Evolutionary conservation across 2,329 filamentous ascomycete genomes (phyloP).

Genomic region (Monilinia fructicola): DNA sequence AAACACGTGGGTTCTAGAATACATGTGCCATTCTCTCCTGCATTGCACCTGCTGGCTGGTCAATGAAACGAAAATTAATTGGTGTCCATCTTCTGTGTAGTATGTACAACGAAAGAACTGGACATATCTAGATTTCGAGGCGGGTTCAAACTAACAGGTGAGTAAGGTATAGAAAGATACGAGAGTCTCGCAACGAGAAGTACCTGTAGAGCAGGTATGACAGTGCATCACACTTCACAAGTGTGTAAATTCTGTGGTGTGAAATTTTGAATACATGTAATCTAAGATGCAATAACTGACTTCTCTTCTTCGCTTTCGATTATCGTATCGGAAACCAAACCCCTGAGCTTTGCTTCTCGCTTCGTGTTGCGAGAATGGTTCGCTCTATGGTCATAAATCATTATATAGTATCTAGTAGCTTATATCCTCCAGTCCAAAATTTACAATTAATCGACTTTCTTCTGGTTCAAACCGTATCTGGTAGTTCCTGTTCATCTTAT

Average conservation of each 20-base stretch:
- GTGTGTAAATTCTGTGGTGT: background rate
- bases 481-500: background rate
- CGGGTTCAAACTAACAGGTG: background rate
- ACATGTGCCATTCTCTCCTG: background rate
- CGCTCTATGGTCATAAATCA: too few species aligned
- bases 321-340: background rate
- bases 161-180: background rate
- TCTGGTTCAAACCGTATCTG: background rate
- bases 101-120: background rate
- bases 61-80: background rate
- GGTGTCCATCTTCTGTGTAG: background rate
- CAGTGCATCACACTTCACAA: background rate
- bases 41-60: background rate
- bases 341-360: too few species aligned
- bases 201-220: background rate
- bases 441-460: background rate
- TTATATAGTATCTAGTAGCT: background rate
- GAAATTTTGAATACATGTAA: background rate
- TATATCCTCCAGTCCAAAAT: too few species aligned
- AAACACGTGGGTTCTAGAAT: background rate
- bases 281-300: background rate
- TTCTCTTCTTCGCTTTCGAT: background rate
- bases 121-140: background rate
- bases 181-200: background rate
- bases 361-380: too few species aligned